Evolutionary conservation across 2,329 filamentous ascomycete genomes (phyloP), one percentile per base, ranked within the genome.

Genomic region (Coniosporium tulheliwenetii): DNA sequence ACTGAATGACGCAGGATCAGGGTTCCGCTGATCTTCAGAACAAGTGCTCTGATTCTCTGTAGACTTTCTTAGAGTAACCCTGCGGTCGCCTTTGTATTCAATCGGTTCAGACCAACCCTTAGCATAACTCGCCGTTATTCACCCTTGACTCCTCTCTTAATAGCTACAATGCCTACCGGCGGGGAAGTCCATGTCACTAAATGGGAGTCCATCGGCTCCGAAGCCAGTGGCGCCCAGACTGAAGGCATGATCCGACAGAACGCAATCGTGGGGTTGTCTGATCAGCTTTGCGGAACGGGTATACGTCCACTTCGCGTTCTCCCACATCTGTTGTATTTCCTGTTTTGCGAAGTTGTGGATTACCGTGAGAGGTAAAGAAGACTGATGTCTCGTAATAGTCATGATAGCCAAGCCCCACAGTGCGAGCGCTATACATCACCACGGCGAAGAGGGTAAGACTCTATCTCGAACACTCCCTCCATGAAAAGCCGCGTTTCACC

Each of bases 211-310:
- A 26, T 26, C 19, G 62, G 65, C 31, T 51, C 56, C 36, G 61
- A 68, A 32, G 57, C 62, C 26, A 52, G 49, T 10, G 65, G 67
- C 30, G 64, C 63, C 32, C 64, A 67, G 44, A 67, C 66, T 1
- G 58, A 65, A 36, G 64, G 65, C 44, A 67, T 67, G 70, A 68
- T 60, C 45, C 64, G 58, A 39, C 67, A 61, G 55, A 66, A 51
- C 39, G 80, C 79, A n/a, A 67, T 85, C 38, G 66, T 79, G 37
- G 67, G 73, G 52, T 70, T 75, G 54, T 77, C 71, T 41, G 72
- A 79, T 44, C 72, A 71, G 44, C 70, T 85, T 58, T 82, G 79
- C 53, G 77, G 77, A 29, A 75, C 75, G 37, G 69, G 78, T 73
- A 59, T 62, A 72, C 7, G 19, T 26, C 19, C 19, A 4, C 7